Base-by-base conservation (phyloP, 805 yeast species). In the Kazachstania psychrophila region DNA sequence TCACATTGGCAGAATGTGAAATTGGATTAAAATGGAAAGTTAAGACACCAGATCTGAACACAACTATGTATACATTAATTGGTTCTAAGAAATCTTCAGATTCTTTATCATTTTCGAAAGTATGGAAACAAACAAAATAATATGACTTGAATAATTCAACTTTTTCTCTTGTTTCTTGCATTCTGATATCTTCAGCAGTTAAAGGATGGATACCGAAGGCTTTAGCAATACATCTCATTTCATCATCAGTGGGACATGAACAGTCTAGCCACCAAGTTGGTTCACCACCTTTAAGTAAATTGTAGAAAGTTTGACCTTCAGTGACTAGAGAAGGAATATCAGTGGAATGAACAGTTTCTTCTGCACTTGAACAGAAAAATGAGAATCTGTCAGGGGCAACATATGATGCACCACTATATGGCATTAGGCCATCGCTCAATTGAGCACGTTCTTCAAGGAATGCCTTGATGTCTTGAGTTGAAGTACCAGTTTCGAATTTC, bases 211-310 rank as follows among this genome's bases (percentile, higher is more conserved):
- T 85, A 8, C 96, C 95, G 60, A 89, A 89, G 0, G 96, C 92
- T 51, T 88, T 88, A 8, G 96, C 80, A 28, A 92, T 59, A 49
- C 84, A 78, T 54, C 82, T 82, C 95, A 92, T 86, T 62, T 92
- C 98, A 15, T 78, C 77, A 54, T 89, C 97, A 0, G 96, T 85
- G 5, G 98, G 97, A 53, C 95, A 81, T 28, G 77, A 68, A 56
- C 96, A 87, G 58, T 92, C 96, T 30, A 92, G 65, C 96, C 96
- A 89, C 97, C 97, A 88, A 5, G 87, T 77, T 2, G 87, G 80
- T 39, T 79, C 77, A 14, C 79, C 79, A 31, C 73, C 71, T 38
- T 73, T 70, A 56, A 88, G 86, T 31, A 87, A 60, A n/a, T 76
- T 74, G 39, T 77, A 69, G 48, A 83, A 75, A 2, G 79, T 66